These are phyloP conservation scores for Paxillus involutus DNA, from an alignment of 768 basidiomycete species.

Conservation along the genomic window DNA sequence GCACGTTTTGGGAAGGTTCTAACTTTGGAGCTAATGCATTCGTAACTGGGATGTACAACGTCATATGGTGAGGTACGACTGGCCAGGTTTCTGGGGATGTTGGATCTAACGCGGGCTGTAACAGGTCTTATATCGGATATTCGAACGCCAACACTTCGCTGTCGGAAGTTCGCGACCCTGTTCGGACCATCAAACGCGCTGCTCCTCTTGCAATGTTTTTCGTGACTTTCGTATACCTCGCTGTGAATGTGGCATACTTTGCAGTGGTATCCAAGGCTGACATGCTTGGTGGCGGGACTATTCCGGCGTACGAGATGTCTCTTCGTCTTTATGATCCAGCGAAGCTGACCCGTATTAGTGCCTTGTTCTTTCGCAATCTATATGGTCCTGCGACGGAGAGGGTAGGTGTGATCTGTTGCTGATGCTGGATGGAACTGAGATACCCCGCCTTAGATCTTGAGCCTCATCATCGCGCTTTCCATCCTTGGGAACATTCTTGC, in stretches of 20 bases:
- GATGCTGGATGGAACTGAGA: neutral
- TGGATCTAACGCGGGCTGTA: neutral
- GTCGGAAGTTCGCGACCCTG: slow-evolving; percentile 68
- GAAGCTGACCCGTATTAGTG: slow-evolving; percentile 34
- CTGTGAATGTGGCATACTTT: slow-evolving; percentile 73
- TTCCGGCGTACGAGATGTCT: slow-evolving; percentile 55
- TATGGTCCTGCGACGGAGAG: slow-evolving; percentile 62
- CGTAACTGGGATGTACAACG: slow-evolving; percentile 63
- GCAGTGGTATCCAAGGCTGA: slow-evolving; percentile 70
- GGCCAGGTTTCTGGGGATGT: neutral
- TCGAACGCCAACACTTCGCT: slow-evolving; percentile 74
- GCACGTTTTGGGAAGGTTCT: slow-evolving; percentile 63
- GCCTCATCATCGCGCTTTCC: slow-evolving; percentile 62
- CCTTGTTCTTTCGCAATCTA: slow-evolving; percentile 73
- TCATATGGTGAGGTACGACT: slow-evolving; percentile 54
- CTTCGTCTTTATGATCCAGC: neutral
- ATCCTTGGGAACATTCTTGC: slow-evolving; percentile 65
- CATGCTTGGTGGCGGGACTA: slow-evolving; percentile 60
- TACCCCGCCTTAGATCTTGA: slow-evolving; percentile 45
- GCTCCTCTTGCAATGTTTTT: slow-evolving; percentile 63
- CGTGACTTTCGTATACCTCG: slow-evolving; percentile 60
- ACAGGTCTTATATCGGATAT: slow-evolving; percentile 72
- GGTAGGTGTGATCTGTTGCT: slow-evolving; percentile 31
- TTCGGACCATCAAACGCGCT: slow-evolving; percentile 68
- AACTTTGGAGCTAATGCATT: slow-evolving; percentile 57